phyloP scores from a whole-genome alignment of 176 grass and related monocot genomes.

The Cenchrus purpureus region DNA sequence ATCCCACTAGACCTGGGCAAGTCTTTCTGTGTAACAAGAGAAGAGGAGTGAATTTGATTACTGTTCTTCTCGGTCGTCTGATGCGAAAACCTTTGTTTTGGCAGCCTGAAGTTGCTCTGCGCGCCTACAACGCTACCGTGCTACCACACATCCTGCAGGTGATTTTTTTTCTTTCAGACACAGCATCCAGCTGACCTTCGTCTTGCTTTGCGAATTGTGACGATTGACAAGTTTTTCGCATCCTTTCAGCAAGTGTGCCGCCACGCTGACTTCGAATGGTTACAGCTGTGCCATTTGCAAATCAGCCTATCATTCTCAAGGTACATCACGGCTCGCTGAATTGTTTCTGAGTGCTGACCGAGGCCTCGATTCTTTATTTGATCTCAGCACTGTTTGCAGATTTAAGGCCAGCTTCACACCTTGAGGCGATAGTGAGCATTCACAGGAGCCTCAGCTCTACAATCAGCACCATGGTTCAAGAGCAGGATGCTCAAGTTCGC shows the following conservation, averaged over 20 bases:
- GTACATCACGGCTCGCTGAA: constrained; percentile 29
- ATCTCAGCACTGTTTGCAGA: constrained; percentile 25
- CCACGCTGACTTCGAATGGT: constrained; percentile 38
- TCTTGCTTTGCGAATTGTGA: not conserved
- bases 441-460: constrained; percentile 77
- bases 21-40: no score
- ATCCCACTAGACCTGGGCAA: not conserved
- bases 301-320: constrained; percentile 62
- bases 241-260: constrained; percentile 69
- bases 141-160: constrained; percentile 93
- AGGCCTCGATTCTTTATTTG: not conserved
- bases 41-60: not conserved
- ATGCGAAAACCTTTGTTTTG: not conserved
- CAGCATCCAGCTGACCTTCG: constrained; percentile 15
- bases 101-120: constrained; percentile 82
- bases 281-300: constrained; percentile 84
- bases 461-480: constrained; percentile 57
- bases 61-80: not conserved
- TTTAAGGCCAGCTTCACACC: constrained; percentile 53
- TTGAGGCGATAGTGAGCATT: constrained; percentile 78
- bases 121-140: constrained; percentile 80
- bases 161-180: not conserved
- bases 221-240: constrained; percentile 32
- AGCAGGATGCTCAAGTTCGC: constrained; percentile 43
- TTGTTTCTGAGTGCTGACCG: not conserved